phyloP scores from a whole-genome alignment of 495 filamentous ascomycete genomes.

The Ramalina peruviana region DNA sequence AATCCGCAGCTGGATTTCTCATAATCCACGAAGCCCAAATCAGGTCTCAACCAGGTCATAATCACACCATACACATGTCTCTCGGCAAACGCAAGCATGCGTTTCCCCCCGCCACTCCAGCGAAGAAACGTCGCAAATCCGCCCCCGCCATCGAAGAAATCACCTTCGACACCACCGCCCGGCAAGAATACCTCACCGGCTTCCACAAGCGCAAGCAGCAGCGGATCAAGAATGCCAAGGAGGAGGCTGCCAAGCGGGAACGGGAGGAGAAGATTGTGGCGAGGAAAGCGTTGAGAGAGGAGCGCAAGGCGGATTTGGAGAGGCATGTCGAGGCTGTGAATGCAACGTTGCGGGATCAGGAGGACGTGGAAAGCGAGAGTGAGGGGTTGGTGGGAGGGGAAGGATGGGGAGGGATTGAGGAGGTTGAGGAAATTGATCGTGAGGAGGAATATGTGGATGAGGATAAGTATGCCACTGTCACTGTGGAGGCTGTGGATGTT shows the following conservation, averaged over 20 bases:
- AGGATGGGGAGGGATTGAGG: slow-evolving; percentile 49
- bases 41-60: no score
- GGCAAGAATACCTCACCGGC: slow-evolving; percentile 78
- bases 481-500: slow-evolving; percentile 77
- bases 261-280: slow-evolving; percentile 56
- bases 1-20: no score
- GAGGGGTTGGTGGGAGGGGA: slow-evolving; percentile 26
- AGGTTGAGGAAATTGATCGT: slow-evolving; percentile 49
- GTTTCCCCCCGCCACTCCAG: slow-evolving; percentile 18
- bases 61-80: no score
- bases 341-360: slow-evolving; percentile 30
- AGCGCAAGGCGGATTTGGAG: slow-evolving; percentile 64
- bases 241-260: slow-evolving; percentile 55
- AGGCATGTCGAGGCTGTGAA: slow-evolving; percentile 63
- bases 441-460: slow-evolving; percentile 96
- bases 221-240: slow-evolving; percentile 69
- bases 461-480: slow-evolving; percentile 87
- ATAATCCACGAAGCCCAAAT: no score
- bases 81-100: no score
- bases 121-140: slow-evolving; percentile 51
- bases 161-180: slow-evolving; percentile 57
- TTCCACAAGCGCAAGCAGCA: slow-evolving; percentile 92
- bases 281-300: slow-evolving; percentile 69
- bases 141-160: slow-evolving; percentile 55
- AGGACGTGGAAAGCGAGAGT: slow-evolving; percentile 7